These are phyloP conservation scores for Pterocarpus macrocarpus DNA, from an alignment of 306 rosid genomes.

Conservation along the genomic window DNA sequence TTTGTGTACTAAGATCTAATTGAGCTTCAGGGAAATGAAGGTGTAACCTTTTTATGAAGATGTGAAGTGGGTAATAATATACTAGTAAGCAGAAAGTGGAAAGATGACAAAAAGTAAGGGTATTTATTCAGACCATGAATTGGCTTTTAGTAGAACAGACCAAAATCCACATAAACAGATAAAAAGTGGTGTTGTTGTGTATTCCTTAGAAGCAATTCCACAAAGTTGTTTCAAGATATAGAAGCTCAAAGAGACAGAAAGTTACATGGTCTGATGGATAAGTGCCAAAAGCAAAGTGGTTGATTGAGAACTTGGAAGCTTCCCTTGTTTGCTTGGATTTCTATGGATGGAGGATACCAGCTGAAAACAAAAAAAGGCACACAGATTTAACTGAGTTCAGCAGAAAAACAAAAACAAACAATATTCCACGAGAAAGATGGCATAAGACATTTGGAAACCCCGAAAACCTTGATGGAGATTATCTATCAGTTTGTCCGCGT, in stretches of 20 bases:
- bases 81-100: constrained; percentile 11
- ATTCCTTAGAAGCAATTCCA: constrained; percentile 11
- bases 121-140: constrained; percentile 43
- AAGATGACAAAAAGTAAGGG: constrained; percentile 51
- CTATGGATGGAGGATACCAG: not conserved
- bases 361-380: not conserved
- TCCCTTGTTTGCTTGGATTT: constrained; percentile 33
- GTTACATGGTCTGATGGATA: constrained; percentile 37
- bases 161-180: constrained; percentile 25
- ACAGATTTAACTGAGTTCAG: constrained; percentile 17
- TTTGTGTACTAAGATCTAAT: constrained; percentile 39
- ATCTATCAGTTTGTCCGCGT: constrained; percentile 55
- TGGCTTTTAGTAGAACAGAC: constrained; percentile 34
- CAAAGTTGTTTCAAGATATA: constrained; percentile 30
- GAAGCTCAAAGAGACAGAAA: constrained; percentile 38
- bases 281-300: constrained; percentile 26
- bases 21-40: not conserved
- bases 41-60: constrained; percentile 33
- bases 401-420: not conserved
- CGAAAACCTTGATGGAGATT: constrained; percentile 43
- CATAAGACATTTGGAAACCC: constrained; percentile 16
- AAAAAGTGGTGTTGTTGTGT: not conserved
- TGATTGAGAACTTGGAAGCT: constrained; percentile 23
- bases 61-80: constrained; percentile 32
- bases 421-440: not conserved